Conservation (phyloP, 2,329 filamentous ascomycete genomes). For the Colletotrichum sp. region DNA sequence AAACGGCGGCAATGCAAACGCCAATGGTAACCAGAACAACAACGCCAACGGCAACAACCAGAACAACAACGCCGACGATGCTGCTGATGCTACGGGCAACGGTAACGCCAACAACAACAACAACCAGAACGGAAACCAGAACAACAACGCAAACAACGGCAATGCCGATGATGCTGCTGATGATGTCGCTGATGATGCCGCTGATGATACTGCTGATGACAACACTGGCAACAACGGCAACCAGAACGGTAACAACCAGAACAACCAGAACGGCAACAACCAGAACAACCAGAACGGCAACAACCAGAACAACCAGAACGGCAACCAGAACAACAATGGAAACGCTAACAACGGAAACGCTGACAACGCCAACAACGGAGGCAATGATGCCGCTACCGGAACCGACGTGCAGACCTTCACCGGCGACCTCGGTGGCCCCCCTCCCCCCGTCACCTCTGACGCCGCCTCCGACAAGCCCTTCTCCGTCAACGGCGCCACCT, state of each 20-base stretch:
- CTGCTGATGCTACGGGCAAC: conserved; percentile 10
- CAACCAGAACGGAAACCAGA: background rate
- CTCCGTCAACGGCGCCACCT: conserved; percentile 61
- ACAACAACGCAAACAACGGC: background rate
- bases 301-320: background rate
- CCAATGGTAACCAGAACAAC: conserved; percentile 36
- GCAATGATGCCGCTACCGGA: conserved; percentile 13
- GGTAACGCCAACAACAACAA: background rate
- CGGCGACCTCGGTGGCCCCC: conserved; percentile 45
- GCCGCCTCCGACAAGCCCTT: conserved; percentile 44
- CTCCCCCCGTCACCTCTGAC: conserved; percentile 46
- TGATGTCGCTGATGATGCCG: background rate
- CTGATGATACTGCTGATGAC: background rate
- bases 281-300: background rate
- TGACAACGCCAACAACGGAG: background rate
- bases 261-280: background rate
- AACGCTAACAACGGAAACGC: background rate
- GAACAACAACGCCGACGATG: conserved; percentile 42
- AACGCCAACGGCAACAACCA: conserved; percentile 37
- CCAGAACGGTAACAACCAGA: background rate
- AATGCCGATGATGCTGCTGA: background rate
- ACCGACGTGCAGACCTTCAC: conserved; percentile 52
- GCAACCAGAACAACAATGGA: background rate
- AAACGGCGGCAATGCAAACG: background rate
- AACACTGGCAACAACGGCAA: background rate